Conservation (phyloP, 2,329 filamentous ascomycete species). For the Diaporthe humulicola region DNA sequence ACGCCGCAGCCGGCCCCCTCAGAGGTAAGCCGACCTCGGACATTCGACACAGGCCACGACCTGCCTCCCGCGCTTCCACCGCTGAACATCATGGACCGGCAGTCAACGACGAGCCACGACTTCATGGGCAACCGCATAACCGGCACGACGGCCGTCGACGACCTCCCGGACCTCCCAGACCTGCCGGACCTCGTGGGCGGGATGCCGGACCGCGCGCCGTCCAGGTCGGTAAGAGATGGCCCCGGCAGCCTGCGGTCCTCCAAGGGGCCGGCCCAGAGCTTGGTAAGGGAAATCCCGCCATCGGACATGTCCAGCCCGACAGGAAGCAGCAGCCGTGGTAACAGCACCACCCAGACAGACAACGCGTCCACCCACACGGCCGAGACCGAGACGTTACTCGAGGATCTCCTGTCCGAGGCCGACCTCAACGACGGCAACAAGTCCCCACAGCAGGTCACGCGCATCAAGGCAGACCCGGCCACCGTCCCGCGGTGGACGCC, state of each 20-base stretch:
- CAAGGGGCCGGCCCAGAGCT: slow-evolving; percentile 35
- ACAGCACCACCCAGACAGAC: slow-evolving; percentile 44
- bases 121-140: slow-evolving; percentile 35
- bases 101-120: slow-evolving; percentile 39
- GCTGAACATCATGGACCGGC: slow-evolving; percentile 41
- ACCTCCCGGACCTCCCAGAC: slow-evolving; percentile 16
- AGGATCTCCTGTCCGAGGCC: slow-evolving; percentile 50
- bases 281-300: slow-evolving; percentile 34
- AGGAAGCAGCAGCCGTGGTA: slow-evolving; percentile 26
- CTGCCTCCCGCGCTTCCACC: slow-evolving; percentile 37
- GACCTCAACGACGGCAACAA: slow-evolving; percentile 52
- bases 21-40: slow-evolving; percentile 37
- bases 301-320: slow-evolving; percentile 39
- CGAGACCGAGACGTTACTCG: slow-evolving; percentile 52
- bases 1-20: slow-evolving; percentile 37
- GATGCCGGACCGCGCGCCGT: slow-evolving; percentile 37
- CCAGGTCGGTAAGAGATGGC: slow-evolving; percentile 45
- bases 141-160: slow-evolving; percentile 23
- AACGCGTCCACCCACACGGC: slow-evolving; percentile 46
- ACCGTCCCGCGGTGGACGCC: slow-evolving; percentile 67
- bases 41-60: slow-evolving; percentile 35
- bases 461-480: slow-evolving; percentile 63
- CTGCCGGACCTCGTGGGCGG: not conserved
- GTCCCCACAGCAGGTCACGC: slow-evolving; percentile 57
- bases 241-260: slow-evolving; percentile 39